Evolutionary conservation across 352 stramenopile species (phyloP).

Genomic region (Globisporangium viniferum): DNA sequence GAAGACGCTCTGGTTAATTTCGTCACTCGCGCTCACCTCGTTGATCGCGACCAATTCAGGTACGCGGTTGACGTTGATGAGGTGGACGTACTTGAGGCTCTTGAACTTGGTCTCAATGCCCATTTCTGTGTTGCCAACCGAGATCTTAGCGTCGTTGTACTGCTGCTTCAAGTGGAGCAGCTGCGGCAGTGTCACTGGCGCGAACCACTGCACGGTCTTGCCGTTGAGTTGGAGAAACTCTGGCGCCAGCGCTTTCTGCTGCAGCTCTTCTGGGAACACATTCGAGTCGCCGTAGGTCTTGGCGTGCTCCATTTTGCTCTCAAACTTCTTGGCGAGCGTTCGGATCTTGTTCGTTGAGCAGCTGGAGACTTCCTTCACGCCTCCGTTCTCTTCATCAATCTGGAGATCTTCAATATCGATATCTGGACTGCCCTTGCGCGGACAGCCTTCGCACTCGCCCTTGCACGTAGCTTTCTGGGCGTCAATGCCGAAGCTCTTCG

Average conservation of each 20-base stretch:
- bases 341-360: conserved; percentile 73
- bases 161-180: conserved; percentile 87
- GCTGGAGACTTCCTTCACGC: conserved; percentile 40
- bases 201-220: conserved; percentile 89
- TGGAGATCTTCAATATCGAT: conserved; percentile 62
- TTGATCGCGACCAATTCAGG: conserved; percentile 54
- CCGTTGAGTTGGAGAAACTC: conserved; percentile 67
- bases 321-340: conserved; percentile 38
- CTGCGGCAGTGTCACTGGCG: conserved; percentile 86
- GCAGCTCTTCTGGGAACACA: conserved; percentile 58
- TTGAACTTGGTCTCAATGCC: conserved; percentile 96
- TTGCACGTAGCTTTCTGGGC: conserved; percentile 57
- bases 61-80: conserved; percentile 72
- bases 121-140: conserved; percentile 96
- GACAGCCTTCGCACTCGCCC: conserved; percentile 58
- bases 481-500: conserved; percentile 84
- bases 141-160: conserved; percentile 88
- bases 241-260: conserved; percentile 48
- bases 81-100: conserved; percentile 65
- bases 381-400: conserved; percentile 18
- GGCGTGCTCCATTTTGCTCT: conserved; percentile 20
- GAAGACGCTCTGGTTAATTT: conserved; percentile 50
- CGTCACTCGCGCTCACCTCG: conserved; percentile 32
- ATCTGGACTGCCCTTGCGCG: conserved; percentile 41
- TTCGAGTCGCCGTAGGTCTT: conserved; percentile 18